These are phyloP conservation scores for Coemansia sp. DNA, from an alignment of 192 early-diverging fungal species.

Conservation along the genomic window DNA sequence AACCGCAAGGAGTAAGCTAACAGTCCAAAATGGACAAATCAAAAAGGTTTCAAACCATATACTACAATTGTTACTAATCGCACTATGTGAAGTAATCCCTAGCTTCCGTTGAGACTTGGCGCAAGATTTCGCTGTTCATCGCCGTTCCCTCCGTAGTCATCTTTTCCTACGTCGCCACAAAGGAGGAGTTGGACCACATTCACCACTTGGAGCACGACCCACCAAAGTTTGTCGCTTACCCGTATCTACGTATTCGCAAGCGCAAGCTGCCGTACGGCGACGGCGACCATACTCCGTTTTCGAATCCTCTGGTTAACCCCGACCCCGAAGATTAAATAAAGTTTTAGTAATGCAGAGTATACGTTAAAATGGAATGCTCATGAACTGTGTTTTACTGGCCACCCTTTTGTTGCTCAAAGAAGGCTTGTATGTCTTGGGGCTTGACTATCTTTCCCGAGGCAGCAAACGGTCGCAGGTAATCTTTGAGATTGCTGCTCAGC, in stretches of 20 bases:
- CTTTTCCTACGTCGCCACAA: constrained; percentile 38
- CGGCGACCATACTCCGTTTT: constrained; percentile 51
- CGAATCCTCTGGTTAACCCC: constrained; percentile 51
- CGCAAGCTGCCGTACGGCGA: constrained; percentile 54
- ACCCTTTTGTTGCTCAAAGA: constrained; percentile 59
- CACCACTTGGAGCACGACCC: constrained; percentile 55
- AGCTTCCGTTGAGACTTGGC: constrained; percentile 52
- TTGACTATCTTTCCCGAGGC: constrained; percentile 75
- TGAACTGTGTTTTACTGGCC: background rate
- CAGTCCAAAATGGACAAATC: background rate
- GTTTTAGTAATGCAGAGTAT: background rate
- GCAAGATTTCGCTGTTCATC: constrained; percentile 47
- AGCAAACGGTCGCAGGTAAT: constrained; percentile 69
- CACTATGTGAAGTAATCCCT: constrained; percentile 4
- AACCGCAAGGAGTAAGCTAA: constrained; percentile 39
- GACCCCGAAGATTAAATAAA: constrained; percentile 46
- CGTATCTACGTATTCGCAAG: constrained; percentile 47
- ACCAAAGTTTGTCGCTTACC: constrained; percentile 42
- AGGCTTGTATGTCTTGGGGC: constrained; percentile 67
- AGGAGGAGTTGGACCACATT: constrained; percentile 50
- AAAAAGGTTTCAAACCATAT: background rate
- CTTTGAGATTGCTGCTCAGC: constrained; percentile 67
- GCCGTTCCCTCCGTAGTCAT: constrained; percentile 38
- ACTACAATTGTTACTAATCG: background rate
- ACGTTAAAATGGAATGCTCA: constrained; percentile 1